A percentile compares a stretch with the other conserved stretches of the same genome.
phyloP scores from a whole-genome alignment of 345 rosid species.

The Euphorbia pulcherrima region DNA sequence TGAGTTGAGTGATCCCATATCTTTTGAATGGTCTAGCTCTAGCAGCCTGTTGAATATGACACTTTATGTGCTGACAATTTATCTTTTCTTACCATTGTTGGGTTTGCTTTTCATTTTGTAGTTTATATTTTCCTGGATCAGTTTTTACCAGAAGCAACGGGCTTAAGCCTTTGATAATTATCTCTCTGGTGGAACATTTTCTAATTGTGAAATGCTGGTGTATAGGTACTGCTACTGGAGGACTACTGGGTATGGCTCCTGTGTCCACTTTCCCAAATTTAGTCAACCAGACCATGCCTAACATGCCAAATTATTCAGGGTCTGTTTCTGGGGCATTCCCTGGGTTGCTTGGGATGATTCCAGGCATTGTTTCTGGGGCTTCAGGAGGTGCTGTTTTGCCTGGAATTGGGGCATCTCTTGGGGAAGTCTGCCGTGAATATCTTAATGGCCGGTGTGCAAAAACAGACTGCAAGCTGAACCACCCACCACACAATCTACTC shows the following conservation, averaged over 20 bases:
- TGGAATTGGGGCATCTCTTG: slow-evolving; percentile 92
- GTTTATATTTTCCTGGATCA: background rate
- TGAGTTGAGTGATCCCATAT: background rate
- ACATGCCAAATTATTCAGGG: slow-evolving; percentile 97
- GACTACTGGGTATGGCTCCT: slow-evolving; percentile 73
- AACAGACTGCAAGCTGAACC: slow-evolving; percentile 79
- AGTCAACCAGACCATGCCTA: slow-evolving; percentile 94
- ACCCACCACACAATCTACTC: slow-evolving; percentile 85
- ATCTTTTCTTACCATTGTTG: background rate
- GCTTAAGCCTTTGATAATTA: background rate
- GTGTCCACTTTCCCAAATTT: slow-evolving; percentile 65
- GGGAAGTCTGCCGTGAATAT: slow-evolving; percentile 93
- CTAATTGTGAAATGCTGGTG: slow-evolving; percentile 4
- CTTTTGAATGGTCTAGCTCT: background rate
- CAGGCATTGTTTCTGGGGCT: slow-evolving; percentile 81
- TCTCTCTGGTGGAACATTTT: background rate
- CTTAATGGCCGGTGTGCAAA: slow-evolving; percentile 77
- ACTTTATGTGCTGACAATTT: background rate
- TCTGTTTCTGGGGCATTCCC: slow-evolving; percentile 96
- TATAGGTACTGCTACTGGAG: slow-evolving; percentile 69
- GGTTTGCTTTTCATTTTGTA: background rate
- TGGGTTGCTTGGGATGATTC: slow-evolving; percentile 88
- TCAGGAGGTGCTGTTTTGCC: slow-evolving; percentile 95
- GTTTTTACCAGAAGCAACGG: background rate
- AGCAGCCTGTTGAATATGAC: background rate